A percentile compares a stretch with the other conserved stretches of the same genome.
phyloP scores from a whole-genome alignment of 257 asterid genomes.

The Prunella vulgaris region DNA sequence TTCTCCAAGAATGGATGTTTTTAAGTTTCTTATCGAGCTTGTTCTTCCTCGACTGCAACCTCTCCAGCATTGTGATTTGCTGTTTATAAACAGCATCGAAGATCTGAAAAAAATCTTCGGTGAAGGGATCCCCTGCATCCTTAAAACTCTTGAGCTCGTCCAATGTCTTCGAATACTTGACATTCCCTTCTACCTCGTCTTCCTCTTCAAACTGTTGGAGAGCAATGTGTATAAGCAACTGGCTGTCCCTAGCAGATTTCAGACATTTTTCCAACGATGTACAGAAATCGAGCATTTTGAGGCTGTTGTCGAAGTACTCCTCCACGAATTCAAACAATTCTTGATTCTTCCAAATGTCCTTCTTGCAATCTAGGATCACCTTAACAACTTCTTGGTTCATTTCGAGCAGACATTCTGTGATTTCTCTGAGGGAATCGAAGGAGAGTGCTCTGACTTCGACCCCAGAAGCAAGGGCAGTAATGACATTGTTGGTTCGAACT shows the following conservation, averaged over 20 bases:
- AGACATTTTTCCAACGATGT: constrained; percentile 73
- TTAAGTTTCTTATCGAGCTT: constrained; percentile 79
- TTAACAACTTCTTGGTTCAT: constrained; percentile 90
- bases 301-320: constrained; percentile 78
- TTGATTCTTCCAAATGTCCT: constrained; percentile 86
- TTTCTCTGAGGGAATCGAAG: constrained; percentile 72
- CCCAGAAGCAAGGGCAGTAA: constrained; percentile 71
- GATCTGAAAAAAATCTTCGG: constrained; percentile 66
- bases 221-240: constrained; percentile 66
- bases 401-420: constrained; percentile 76
- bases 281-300: constrained; percentile 68
- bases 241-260: constrained; percentile 62
- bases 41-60: constrained; percentile 58
- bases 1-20: constrained; percentile 74
- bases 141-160: constrained; percentile 66
- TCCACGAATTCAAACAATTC: constrained; percentile 79
- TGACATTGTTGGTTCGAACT: constrained; percentile 54
- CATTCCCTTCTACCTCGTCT: constrained; percentile 35
- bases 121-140: constrained; percentile 76
- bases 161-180: constrained; percentile 45
- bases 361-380: constrained; percentile 82
- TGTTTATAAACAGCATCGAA: constrained; percentile 72
- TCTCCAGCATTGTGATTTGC: constrained; percentile 81
- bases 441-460: constrained; percentile 84
- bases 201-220: constrained; percentile 74